Evolutionary conservation across 768 basidiomycete genomes (phyloP).

Genomic region (Tylopilus sp.): DNA sequence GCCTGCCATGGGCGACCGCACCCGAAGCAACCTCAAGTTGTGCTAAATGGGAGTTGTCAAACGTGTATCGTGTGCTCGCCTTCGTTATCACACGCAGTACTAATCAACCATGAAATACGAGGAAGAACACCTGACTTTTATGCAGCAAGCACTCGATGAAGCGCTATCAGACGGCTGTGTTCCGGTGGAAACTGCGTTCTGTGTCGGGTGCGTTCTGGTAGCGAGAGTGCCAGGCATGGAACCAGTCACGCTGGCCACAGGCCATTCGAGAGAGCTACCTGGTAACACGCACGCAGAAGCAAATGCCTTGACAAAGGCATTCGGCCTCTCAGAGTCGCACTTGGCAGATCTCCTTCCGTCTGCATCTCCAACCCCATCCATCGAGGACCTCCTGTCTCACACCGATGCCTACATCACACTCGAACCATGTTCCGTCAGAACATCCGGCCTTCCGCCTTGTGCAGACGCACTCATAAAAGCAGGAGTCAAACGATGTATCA

Average conservation of each 20-base stretch:
- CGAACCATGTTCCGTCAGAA: slow-evolving; percentile 91
- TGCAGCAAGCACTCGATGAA: slow-evolving; percentile 66
- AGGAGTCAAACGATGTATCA: slow-evolving; percentile 69
- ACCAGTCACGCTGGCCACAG: slow-evolving; percentile 65
- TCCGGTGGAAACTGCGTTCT: slow-evolving; percentile 76
- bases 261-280: slow-evolving; percentile 85
- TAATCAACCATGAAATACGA: slow-evolving; percentile 6
- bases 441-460: slow-evolving; percentile 84
- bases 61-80: no score
- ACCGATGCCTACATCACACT: slow-evolving; percentile 90
- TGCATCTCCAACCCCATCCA: slow-evolving; percentile 26
- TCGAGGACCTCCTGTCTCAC: slow-evolving; percentile 48
- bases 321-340: slow-evolving; percentile 39
- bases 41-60: no score
- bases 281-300: slow-evolving; percentile 99
- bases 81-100: no score
- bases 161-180: slow-evolving; percentile 57
- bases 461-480: slow-evolving; percentile 77
- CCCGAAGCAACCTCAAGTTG: no score
- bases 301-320: slow-evolving; percentile 79
- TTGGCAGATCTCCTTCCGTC: slow-evolving; percentile 44
- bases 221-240: slow-evolving; percentile 38
- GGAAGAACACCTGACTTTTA: slow-evolving; percentile 38
- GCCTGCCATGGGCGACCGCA: no score
- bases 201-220: slow-evolving; percentile 83